Percentiles rank a stretch among this genome's conserved stretches.
Conservation (phyloP, 108 stramenopile species). For the Fistulifera pelliculosa region DNA sequence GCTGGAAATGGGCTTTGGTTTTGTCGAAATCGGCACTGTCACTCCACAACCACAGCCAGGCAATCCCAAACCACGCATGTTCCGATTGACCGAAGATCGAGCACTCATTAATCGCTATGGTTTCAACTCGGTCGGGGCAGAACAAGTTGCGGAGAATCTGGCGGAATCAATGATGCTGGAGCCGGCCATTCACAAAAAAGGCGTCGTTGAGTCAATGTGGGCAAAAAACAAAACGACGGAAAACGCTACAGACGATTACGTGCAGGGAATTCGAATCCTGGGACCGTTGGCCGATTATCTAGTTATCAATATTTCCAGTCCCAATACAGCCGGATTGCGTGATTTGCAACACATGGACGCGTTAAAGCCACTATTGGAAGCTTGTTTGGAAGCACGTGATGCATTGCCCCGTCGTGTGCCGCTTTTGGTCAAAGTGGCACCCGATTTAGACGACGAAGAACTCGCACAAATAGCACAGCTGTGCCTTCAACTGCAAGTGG, state of each 20-base stretch:
- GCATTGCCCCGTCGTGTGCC: conserved; percentile 23
- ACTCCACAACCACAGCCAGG: conserved; percentile 87
- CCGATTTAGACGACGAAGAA: conserved; percentile 78
- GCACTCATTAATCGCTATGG: conserved; percentile 95
- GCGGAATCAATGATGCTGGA: neutral
- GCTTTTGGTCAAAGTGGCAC: conserved; percentile 90
- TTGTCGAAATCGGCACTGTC: conserved; percentile 86
- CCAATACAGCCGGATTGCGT: conserved; percentile 91
- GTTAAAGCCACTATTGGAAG: conserved; percentile 47
- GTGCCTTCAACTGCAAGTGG: conserved; percentile 48
- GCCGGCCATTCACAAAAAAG: conserved; percentile 9
- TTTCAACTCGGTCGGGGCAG: conserved; percentile 82
- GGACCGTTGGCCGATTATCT: conserved; percentile 90
- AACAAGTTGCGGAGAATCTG: conserved; percentile 44
- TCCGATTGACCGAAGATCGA: conserved; percentile 79
- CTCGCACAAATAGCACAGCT: conserved; percentile 65
- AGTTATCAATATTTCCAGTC: conserved; percentile 87
- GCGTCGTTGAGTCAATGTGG: conserved; percentile 83
- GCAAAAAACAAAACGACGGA: conserved; percentile 84
- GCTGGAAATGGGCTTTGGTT: conserved; percentile 82
- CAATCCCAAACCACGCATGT: conserved; percentile 93
- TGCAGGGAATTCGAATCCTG: conserved; percentile 56
- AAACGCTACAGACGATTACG: conserved; percentile 72
- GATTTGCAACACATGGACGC: conserved; percentile 61
- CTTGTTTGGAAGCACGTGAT: conserved; percentile 45